phyloP scores from a whole-genome alignment of 2,329 filamentous ascomycete genomes.

The Colletotrichum gigasporum region DNA sequence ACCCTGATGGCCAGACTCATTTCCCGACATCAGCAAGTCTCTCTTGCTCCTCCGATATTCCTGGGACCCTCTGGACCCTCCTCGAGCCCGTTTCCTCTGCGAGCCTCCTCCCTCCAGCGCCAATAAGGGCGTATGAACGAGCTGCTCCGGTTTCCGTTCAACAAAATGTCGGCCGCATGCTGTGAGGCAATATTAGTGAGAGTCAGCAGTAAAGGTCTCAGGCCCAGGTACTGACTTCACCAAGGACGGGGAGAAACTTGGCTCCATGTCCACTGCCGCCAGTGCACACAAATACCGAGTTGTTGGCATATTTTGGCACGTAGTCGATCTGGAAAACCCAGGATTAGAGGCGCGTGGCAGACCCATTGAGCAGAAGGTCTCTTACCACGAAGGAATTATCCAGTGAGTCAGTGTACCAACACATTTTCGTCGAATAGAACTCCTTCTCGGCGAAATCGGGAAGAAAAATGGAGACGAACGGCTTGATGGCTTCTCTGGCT shows the following conservation, averaged over 20 bases:
- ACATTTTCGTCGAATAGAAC: constrained; percentile 57
- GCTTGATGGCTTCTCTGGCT: constrained; percentile 36
- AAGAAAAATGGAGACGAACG: constrained; percentile 49
- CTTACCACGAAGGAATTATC: constrained; percentile 58
- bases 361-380: too few species aligned
- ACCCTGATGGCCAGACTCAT: too few species aligned
- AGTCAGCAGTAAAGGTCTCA: too few species aligned
- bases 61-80: constrained; percentile 39
- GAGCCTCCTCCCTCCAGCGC: constrained; percentile 40
- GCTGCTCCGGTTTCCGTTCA: constrained; percentile 36
- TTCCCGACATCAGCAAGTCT: too few species aligned
- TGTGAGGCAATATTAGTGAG: constrained; percentile 29
- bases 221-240: constrained; percentile 38
- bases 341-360: too few species aligned
- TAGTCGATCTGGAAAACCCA: constrained; percentile 46
- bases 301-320: constrained; percentile 40
- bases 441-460: constrained; percentile 48
- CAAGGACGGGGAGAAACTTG: constrained; percentile 46
- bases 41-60: constrained; percentile 30
- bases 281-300: constrained; percentile 45
- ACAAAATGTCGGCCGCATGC: constrained; percentile 44
- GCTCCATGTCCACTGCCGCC: constrained; percentile 47
- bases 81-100: constrained; percentile 41
- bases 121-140: constrained; percentile 43
- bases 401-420: constrained; percentile 68